phyloP scores from a whole-genome alignment of 2,329 filamentous ascomycete genomes.

The Fusarium sp. region DNA sequence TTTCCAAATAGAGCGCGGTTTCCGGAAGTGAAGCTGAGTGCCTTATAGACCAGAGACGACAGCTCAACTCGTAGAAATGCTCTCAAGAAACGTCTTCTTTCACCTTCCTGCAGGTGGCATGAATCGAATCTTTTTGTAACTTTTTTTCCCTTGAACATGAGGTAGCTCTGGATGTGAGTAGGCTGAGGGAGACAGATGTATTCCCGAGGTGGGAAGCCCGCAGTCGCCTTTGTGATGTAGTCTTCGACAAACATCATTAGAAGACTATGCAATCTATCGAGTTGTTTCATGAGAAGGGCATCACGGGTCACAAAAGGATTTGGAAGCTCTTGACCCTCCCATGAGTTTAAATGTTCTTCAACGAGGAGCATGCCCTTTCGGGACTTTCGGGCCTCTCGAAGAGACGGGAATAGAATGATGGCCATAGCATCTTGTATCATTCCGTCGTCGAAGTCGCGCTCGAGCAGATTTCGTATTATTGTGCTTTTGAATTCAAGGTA shows the following conservation, averaged over 20 bases:
- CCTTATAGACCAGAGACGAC: not conserved
- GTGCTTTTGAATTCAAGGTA: not conserved
- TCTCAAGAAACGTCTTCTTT: not conserved
- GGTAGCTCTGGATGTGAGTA: not conserved
- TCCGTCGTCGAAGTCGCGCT: not conserved
- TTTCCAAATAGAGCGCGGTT: too few relatives aligned
- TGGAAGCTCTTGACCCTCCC: not conserved
- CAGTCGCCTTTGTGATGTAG: conserved; percentile 30
- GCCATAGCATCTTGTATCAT: conserved; percentile 27
- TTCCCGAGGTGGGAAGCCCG: conserved; percentile 19
- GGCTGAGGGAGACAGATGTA: conserved; percentile 23
- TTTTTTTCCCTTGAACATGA: conserved; percentile 6
- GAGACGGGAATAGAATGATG: not conserved
- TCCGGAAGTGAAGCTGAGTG: too few relatives aligned
- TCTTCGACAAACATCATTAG: conserved; percentile 25
- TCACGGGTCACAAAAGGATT: not conserved
- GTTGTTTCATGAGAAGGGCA: not conserved
- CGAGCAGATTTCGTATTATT: not conserved
- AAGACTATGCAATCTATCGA: conserved; percentile 7
- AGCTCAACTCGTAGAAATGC: not conserved
- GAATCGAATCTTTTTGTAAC: conserved; percentile 14
- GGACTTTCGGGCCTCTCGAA: too few relatives aligned
- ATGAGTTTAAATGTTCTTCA: not conserved
- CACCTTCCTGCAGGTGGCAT: not conserved
- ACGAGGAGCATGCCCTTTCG: not conserved